Conservation (phyloP, 257 asterid genomes). For the Solanum neorickii region DNA sequence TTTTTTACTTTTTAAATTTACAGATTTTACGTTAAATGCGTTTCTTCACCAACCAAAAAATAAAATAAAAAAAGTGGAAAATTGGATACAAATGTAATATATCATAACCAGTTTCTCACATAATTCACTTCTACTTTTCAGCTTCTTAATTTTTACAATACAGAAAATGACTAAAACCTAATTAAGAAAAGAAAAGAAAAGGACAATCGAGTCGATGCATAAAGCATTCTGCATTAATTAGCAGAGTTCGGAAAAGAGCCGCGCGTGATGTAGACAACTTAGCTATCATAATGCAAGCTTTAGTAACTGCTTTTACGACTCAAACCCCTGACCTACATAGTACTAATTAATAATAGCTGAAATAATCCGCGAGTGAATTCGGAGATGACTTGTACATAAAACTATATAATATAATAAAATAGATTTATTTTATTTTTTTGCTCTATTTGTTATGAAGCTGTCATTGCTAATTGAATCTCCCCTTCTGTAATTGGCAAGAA, state of each 20-base stretch:
- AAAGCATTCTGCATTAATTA: background rate
- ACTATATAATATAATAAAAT: background rate
- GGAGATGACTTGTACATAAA: background rate
- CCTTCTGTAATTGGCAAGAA: constrained; percentile 63
- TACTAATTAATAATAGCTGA: background rate
- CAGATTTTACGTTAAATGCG: too few relatives aligned
- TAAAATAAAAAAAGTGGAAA: background rate
- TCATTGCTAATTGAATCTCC: constrained; percentile 56
- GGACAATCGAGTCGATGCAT: background rate
- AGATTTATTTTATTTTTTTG: background rate
- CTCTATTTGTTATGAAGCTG: constrained; percentile 12
- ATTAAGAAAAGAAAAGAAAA: background rate
- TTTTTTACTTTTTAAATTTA: too few relatives aligned
- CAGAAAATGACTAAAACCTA: background rate
- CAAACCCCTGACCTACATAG: background rate
- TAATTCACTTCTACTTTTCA: constrained; percentile 29
- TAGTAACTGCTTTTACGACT: background rate
- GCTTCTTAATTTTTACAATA: background rate
- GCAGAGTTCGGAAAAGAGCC: background rate
- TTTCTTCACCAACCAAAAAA: background rate
- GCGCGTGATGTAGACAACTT: background rate
- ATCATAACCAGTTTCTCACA: constrained; percentile 23
- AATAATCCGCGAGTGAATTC: background rate
- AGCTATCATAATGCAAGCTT: background rate
- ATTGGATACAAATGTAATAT: background rate